Conservation (phyloP, 1,284 basidiomycete species). For the Boletus sp. region DNA sequence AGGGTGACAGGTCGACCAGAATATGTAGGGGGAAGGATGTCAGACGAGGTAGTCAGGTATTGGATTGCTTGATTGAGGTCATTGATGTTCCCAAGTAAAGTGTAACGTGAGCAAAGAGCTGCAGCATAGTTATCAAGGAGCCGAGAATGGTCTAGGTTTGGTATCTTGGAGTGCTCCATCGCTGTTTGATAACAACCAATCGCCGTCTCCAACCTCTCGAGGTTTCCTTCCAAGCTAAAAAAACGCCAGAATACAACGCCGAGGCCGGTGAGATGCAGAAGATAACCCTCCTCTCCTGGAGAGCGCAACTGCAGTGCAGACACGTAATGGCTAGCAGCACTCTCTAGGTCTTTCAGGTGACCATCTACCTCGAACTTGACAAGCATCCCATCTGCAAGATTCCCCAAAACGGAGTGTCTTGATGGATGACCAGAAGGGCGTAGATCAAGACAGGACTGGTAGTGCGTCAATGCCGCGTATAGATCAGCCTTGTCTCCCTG, state of each 20-base stretch:
- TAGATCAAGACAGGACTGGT: slow-evolving; percentile 21
- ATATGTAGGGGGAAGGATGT: slow-evolving; percentile 16
- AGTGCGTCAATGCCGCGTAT: slow-evolving; percentile 17
- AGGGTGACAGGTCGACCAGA: slow-evolving; percentile 14
- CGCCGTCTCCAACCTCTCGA: slow-evolving; percentile 18
- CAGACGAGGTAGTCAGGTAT: slow-evolving; percentile 18
- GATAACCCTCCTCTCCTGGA: slow-evolving; percentile 17
- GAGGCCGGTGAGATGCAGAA: slow-evolving; percentile 9
- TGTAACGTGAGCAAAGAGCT: slow-evolving; percentile 20
- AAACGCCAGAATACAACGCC: slow-evolving; percentile 8
- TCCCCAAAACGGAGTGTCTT: slow-evolving; percentile 19
- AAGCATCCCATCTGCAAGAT: slow-evolving; percentile 16
- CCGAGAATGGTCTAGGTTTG: slow-evolving; percentile 18
- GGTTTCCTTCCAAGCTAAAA: slow-evolving; percentile 12
- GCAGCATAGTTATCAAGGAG: slow-evolving; percentile 24
- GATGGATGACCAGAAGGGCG: slow-evolving; percentile 24
- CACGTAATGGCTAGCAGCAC: slow-evolving; percentile 7
- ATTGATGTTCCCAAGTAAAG: slow-evolving; percentile 6
- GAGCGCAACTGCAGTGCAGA: slow-evolving; percentile 20
- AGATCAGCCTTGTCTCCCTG: slow-evolving; percentile 20
- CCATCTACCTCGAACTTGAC: slow-evolving; percentile 20
- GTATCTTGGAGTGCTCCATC: slow-evolving; percentile 18
- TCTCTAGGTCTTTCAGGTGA: slow-evolving; percentile 20
- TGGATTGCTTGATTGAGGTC: slow-evolving; percentile 26
- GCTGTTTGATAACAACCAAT: slow-evolving; percentile 17